Conservation (phyloP, 2,329 filamentous ascomycete species). For the Sclerotinia borealis region DNA sequence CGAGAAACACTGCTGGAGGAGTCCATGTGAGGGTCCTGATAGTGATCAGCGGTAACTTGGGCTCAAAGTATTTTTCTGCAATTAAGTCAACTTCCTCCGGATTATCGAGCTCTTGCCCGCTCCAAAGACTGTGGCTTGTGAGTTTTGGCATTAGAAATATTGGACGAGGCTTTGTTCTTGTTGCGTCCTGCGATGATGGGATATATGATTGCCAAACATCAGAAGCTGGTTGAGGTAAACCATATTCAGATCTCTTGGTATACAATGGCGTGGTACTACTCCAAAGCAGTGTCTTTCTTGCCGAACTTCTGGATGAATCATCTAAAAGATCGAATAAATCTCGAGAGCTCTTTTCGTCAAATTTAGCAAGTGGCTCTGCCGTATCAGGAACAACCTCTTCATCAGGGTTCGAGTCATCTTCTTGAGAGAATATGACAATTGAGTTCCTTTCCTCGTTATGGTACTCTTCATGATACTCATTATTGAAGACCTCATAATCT, state of each 20-base stretch:
- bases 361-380: background rate
- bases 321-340: background rate
- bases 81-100: background rate
- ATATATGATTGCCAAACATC: constrained; percentile 22
- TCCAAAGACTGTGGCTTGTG: constrained; percentile 20
- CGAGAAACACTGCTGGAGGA: background rate
- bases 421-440: constrained; percentile 3
- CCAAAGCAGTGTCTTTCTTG: constrained; percentile 21
- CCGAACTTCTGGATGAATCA: background rate
- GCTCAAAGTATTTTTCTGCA: background rate
- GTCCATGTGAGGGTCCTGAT: constrained; percentile 15
- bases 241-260: background rate
- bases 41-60: background rate
- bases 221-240: constrained; percentile 24
- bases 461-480: background rate
- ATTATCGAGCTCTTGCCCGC: background rate
- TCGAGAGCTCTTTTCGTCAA: background rate
- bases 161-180: constrained; percentile 18
- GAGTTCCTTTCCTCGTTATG: background rate
- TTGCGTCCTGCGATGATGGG: constrained; percentile 14
- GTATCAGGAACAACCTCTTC: constrained; percentile 1
- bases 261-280: background rate
- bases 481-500: background rate
- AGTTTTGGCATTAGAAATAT: constrained; percentile 15
- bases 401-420: background rate